Conservation (phyloP, 1,284 basidiomycete species). For the Irpex rosettiformis region DNA sequence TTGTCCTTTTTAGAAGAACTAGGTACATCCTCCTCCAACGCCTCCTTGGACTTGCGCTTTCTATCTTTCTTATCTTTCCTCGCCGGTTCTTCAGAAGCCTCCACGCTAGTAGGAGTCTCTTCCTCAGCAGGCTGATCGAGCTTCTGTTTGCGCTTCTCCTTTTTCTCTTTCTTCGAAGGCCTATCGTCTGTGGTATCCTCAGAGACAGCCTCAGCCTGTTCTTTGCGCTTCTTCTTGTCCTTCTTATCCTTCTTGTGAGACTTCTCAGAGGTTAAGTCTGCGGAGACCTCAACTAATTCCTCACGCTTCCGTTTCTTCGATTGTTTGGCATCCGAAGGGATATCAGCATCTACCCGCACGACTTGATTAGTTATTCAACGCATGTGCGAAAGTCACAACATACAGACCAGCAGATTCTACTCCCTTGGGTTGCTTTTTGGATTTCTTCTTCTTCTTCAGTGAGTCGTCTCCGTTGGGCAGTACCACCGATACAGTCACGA, state of each 20-base stretch:
- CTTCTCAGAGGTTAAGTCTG: slow-evolving; percentile 22
- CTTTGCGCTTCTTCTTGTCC: slow-evolving; percentile 27
- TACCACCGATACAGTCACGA: neutral
- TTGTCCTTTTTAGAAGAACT: neutral
- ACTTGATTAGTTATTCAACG: slow-evolving; percentile 1
- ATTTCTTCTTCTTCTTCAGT: slow-evolving; percentile 16
- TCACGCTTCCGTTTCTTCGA: slow-evolving; percentile 24
- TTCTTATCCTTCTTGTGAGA: slow-evolving; percentile 20
- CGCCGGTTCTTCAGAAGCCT: neutral
- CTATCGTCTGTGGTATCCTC: slow-evolving; percentile 30
- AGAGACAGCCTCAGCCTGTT: slow-evolving; percentile 8
- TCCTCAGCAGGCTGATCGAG: neutral
- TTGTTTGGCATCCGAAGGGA: slow-evolving; percentile 15
- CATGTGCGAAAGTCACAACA: slow-evolving; percentile 14
- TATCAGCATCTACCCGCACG: slow-evolving; percentile 21
- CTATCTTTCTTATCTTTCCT: neutral
- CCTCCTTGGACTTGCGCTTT: neutral
- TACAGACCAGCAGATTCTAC: slow-evolving; percentile 25
- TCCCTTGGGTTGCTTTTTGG: slow-evolving; percentile 18
- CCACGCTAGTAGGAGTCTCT: neutral
- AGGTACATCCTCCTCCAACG: neutral
- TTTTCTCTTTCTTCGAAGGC: slow-evolving; percentile 14
- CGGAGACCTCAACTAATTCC: slow-evolving; percentile 15
- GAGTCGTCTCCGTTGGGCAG: neutral
- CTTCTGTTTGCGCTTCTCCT: neutral